Base-by-base conservation (phyloP, 345 rosid genomes). In the Melastoma malabathricum region DNA sequence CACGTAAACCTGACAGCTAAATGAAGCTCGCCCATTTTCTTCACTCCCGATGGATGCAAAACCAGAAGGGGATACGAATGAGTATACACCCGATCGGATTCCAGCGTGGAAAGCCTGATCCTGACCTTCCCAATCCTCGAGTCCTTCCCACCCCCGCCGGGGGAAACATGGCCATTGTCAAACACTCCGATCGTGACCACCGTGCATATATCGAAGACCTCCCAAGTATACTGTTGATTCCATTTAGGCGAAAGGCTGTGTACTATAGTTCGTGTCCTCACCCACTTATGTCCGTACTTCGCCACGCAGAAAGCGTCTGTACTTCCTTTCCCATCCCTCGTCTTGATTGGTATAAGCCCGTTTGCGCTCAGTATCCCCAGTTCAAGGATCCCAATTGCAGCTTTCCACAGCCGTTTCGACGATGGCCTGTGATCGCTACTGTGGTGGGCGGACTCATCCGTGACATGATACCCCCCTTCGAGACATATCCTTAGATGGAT, bases 251-350 rank as follows among this genome's bases (percentile, higher is more conserved):
- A 27, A 27, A 61, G 54, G 46, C 67, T 69, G 48, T 69, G 70
- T 4, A 69, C 61, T 29, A 69, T 69, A 1, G 74, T 69, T 17
- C 74, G 62, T 3, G 74, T 69, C 1, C 74, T 69, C 46, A 69
- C 51, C 74, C 74, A 69, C 50, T 69, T 69, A 43, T 60, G 74
- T 9, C 74, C 74, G 38, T 69, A 69, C 39, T 69, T 69, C 10
- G 74, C 74, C 49, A 69, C 74, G 55, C 74, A 69, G 60, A 64
- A 69, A 5, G 74, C 70, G 54, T 69, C 74, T 13, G 74, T 69
- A n/a, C 67, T 69, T 13, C 54, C 58, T 13, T 69, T 60, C 19
- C 70, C 64, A 45, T 69, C 74, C 56, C 61, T 69, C 48, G 70
- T 57, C 61, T 64, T 69, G 70, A 69, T 69, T 13, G 74, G 66